Base-by-base conservation (phyloP, 495 filamentous ascomycete species). In the Penicillium diatomitis region DNA sequence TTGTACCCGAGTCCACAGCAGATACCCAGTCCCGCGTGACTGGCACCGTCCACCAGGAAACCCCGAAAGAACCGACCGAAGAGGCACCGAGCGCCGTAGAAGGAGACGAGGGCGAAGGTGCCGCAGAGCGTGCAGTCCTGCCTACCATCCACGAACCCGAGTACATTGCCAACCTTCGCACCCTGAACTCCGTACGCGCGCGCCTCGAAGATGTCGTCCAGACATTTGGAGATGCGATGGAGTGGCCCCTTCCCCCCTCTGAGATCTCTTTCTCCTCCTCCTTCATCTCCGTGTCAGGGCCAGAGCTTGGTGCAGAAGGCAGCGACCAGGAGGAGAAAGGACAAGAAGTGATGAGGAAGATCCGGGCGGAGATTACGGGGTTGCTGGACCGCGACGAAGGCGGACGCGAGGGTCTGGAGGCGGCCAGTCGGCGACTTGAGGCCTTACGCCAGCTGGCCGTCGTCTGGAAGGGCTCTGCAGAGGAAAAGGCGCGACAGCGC, bases 381-480 rank as follows among this genome's bases (percentile, higher is more conserved):
- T 66, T 95, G 4, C 66, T 96, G 29, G 71, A 79, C 8, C 73
- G 73, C 20, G 62, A 72, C 2, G 60, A 64, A 32, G 66, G 65
- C 27, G 60, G 64, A 8, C 57, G 61, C 8, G 68, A 61, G 12
- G 68, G 64, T 7, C 67, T 87, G 12, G 82, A 88, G 46, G 80
- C 81, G 28, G 92, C 91, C 2, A 76, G 76, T 11, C 71, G 70
- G 11, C 75, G 87, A 8, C 80, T 97, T 11, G 80, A 84, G 55
- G 78, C 83, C 57, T 67, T 98, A 29, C 81, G 86, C 50, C 74
- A 79, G 40, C 69, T 95, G 53, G 77, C 78, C 9, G 64, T 66
- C 8, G 82, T 97, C n/a, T 97, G 94, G 87, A 90, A 87, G 58
- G 89, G 89, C 1, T 95, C 94, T 11, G 85, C 86, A 0, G 92